Conservation (phyloP, 208 protist genomes). For the Acanthamoeba polyphaga region DNA sequence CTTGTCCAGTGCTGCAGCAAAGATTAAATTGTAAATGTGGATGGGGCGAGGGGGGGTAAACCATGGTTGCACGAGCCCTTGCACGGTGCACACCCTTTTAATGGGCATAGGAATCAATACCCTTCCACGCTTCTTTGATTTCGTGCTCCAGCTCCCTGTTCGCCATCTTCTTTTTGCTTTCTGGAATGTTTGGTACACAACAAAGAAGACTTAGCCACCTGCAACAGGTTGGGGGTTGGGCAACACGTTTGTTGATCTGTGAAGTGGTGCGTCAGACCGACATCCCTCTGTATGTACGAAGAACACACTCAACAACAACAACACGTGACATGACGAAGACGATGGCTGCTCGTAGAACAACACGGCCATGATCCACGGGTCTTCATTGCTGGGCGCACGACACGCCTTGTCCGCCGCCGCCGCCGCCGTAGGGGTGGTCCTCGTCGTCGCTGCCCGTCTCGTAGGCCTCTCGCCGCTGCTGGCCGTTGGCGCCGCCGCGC, state of each 20-base stretch:
- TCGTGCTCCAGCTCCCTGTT: constrained; percentile 20
- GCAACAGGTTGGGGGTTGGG: too few relatives aligned
- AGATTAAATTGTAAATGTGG: too few relatives aligned
- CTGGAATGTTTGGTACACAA: neutral
- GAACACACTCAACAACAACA: neutral
- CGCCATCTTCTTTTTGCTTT: neutral
- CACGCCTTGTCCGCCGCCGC: neutral
- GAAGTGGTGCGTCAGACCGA: neutral
- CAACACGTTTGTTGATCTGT: too few relatives aligned
- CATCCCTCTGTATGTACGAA: neutral
- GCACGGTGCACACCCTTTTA: neutral
- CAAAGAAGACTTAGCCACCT: too few relatives aligned
- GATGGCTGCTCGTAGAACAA: too few relatives aligned
- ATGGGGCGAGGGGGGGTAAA: too few relatives aligned
- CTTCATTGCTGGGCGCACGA: constrained; percentile 4
- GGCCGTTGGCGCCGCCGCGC: neutral
- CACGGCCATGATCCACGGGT: neutral
- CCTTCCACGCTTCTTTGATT: constrained; percentile 3
- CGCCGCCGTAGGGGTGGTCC: neutral
- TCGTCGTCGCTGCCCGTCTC: constrained; percentile 53
- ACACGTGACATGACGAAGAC: too few relatives aligned
- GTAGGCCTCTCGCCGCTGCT: constrained; percentile 48
- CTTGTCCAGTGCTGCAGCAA: constrained; percentile 85
- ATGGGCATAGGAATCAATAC: neutral
- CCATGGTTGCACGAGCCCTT: neutral